Base-by-base conservation (phyloP, 192 early-diverging fungal genomes). In the Pilobolus umbonatus region DNA sequence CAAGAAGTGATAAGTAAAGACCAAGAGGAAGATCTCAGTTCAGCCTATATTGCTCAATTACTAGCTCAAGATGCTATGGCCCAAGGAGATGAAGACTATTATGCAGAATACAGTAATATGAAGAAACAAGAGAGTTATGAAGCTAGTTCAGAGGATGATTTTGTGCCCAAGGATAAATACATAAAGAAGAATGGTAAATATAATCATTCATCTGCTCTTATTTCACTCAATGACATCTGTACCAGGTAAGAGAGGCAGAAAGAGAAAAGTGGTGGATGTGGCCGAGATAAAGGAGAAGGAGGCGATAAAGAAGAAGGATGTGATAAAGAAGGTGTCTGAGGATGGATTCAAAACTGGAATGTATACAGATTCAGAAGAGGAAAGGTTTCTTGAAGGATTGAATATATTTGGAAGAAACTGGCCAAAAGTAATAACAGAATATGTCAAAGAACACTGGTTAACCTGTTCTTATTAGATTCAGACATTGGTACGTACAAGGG, bases 401-500 rank as follows among this genome's bases (percentile, higher is more conserved):
- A 88, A 92, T 38, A 57, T 88, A 28, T 89, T 75, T 74, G 93
- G 93, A 14, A 78, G 93, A 28, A 83, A 90, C 50, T 96, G 93
- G 93, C 60, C 74, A 43, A 79, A 77, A 49, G 91, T 94, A 72
- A 56, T 26, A 17, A n/a, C 4, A 5, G 19, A 12, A 49, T 9
- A 48, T 17, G 5, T 25, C 4, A 34, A 42, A n/a, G 15, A 1
- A 10, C 15, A 26, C 4, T 11, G 29, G 34, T 11, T 55, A 15
- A 32, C 28, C 11, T 48, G 12, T 40, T n/a, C 24, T 7, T 45
- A 9, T 34, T 55, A 88, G 87, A 64, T 89, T 22, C 80, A 84
- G 12, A 69, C 78, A 22, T 81, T 91, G 52, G 85, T 95, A 14
- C 78, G 55, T 26, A 95, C 92, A 8, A 75, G 93, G 38, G 88